A percentile compares a stretch with the other conserved stretches of the same genome.
phyloP scores from a whole-genome alignment of 2,329 filamentous ascomycete species.

The Penicillium concentricum region DNA sequence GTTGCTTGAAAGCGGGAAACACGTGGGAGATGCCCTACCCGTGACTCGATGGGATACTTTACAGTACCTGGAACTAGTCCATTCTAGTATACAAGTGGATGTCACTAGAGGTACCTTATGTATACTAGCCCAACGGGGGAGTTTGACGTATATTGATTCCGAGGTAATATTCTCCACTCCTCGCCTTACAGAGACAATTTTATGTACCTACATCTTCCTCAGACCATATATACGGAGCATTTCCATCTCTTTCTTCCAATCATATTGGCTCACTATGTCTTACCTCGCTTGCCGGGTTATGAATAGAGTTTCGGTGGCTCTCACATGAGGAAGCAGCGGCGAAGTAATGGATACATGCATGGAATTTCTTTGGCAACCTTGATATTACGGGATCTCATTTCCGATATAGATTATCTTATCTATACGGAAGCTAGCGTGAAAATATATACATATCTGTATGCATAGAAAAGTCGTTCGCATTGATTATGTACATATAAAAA shows the following conservation, averaged over 20 bases:
- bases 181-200: background rate
- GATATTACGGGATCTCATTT: background rate
- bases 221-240: no score
- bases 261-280: no score
- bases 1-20: background rate
- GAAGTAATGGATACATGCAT: no score
- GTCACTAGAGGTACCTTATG: background rate
- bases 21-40: conserved; percentile 1
- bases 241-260: no score
- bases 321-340: no score
- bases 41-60: background rate
- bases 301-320: no score
- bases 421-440: background rate
- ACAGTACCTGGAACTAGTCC: background rate
- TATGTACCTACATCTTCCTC: no score
- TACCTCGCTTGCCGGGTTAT: no score
- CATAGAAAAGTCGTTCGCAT: no score
- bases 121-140: background rate
- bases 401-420: background rate
- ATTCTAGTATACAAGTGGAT: background rate
- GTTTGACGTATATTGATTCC: background rate
- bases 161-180: no score
- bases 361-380: background rate
- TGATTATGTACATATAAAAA: no score
- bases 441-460: no score